Evolutionary conservation across 2,329 filamentous ascomycete species (phyloP), one percentile per base, ranked within the genome.

Genomic region (Phoma sp.): DNA sequence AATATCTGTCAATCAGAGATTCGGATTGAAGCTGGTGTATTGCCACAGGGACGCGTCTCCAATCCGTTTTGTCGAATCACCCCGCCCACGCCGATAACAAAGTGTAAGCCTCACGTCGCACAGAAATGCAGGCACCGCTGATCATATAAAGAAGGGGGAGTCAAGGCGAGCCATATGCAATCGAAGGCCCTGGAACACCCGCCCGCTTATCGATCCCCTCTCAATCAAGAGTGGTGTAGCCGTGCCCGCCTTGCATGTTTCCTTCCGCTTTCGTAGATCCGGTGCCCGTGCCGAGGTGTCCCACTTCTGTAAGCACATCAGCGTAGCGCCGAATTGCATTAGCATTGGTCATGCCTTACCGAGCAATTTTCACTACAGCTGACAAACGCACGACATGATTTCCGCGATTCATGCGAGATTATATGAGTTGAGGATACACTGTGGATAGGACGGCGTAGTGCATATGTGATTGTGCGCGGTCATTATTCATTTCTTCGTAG

Each of bases 301-400:
- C 35, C 51, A 37, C 27, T 9, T 14, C 22, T 13, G 36, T 13
- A 23, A 40, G 51, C 51, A 54, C 40, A 27, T 47, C 44, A 53
- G 50, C 39, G 23, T 53, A 48, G 51, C 39, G 51, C 39, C 44
- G 35, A 47, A 53, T 53, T 51, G 41, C 24, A 30, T 11, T 7
- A 30, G 29, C 29, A 30, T 30, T 41, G 38, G 38, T 47, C 44
- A 53, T 43, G 11, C 13, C 27, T 53, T 35, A 44, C 13, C 4
- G 22, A 53, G 36, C 24, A 23, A 22, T 33, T 43, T 42, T 29
- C 24, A 32, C 3, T n/a, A 4, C 6, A 18, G 51, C 51, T 53
- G 38, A 47, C 44, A 38, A 53, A 53, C 50, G 18, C 27, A 23
- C 14, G 11, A 3, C 11, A 4, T 13, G 8, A 14, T 35, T 47